Evolutionary conservation across 2,329 filamentous ascomycete species (phyloP).

Genomic region (Phaeosphaeriaceae sp.): DNA sequence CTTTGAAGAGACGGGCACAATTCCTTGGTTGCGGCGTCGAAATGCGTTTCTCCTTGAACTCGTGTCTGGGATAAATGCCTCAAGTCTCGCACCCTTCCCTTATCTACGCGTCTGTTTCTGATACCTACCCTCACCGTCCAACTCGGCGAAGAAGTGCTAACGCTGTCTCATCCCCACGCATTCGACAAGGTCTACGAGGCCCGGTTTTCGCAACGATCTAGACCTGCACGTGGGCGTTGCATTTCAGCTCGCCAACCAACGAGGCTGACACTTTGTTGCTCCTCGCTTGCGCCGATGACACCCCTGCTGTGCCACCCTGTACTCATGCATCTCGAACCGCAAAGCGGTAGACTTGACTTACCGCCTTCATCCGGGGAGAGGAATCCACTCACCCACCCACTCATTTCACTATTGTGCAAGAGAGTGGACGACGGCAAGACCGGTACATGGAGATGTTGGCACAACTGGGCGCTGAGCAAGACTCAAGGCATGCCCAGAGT

Average conservation of each 20-base stretch:
- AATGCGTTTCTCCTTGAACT: background rate
- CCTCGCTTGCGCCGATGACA: background rate
- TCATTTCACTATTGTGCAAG: no score
- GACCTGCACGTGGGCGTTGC: background rate
- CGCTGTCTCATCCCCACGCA: background rate
- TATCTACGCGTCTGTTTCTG: background rate
- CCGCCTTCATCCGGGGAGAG: no score
- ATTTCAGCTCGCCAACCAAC: background rate
- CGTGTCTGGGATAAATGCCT: background rate
- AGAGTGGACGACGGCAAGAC: background rate
- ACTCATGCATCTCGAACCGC: background rate
- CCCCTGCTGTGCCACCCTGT: background rate
- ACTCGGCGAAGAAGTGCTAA: background rate
- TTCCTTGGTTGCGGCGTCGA: background rate
- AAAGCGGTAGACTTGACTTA: background rate
- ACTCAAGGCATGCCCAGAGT: constrained; percentile 1
- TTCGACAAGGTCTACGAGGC: background rate
- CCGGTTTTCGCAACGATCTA: background rate
- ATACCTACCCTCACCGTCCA: background rate
- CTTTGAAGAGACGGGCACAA: background rate
- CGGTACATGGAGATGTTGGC: background rate
- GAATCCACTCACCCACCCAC: no score
- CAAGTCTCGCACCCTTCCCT: background rate
- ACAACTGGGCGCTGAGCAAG: background rate
- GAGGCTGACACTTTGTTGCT: background rate